Percentiles rank a stretch among this genome's conserved stretches.
Evolutionary conservation across 495 filamentous ascomycete genomes (phyloP).

Genomic region (Jackrogersella multiformis): DNA sequence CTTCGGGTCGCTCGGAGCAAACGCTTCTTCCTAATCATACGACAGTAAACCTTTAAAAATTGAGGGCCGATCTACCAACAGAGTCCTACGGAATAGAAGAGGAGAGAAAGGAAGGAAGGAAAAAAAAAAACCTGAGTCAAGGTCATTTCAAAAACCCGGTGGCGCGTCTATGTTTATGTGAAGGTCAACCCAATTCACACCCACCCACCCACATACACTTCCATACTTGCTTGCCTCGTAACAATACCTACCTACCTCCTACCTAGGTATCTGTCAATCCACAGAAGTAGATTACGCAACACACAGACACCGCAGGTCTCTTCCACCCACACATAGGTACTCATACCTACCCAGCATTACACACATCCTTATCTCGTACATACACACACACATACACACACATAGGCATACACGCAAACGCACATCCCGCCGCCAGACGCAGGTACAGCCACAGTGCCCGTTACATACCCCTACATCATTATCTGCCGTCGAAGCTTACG

Average conservation of each 20-base stretch:
- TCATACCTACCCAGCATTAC: too few species aligned
- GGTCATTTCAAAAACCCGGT: conserved; percentile 30
- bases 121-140: conserved; percentile 26
- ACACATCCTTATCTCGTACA: conserved; percentile 9
- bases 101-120: conserved; percentile 16
- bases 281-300: conserved; percentile 16
- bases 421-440: conserved; percentile 7
- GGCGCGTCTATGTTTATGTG: conserved; percentile 30
- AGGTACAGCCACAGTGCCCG: conserved; percentile 14
- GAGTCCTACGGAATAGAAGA: conserved; percentile 8
- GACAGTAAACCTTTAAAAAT: conserved; percentile 19
- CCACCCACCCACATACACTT: neutral
- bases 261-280: conserved; percentile 6
- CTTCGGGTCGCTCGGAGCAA: conserved; percentile 41
- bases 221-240: neutral
- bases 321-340: too few species aligned
- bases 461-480: conserved; percentile 22
- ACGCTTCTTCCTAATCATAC: conserved; percentile 37
- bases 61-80: conserved; percentile 25
- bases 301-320: too few species aligned
- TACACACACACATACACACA: conserved; percentile 2
- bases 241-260: too few species aligned
- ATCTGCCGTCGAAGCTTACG: conserved; percentile 2
- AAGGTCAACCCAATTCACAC: conserved; percentile 12
- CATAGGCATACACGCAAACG: conserved; percentile 14